Evolutionary conservation across 108 stramenopile species (phyloP), one percentile per base, ranked within the genome.

Genomic region (Halocafeteria seosinensis): DNA sequence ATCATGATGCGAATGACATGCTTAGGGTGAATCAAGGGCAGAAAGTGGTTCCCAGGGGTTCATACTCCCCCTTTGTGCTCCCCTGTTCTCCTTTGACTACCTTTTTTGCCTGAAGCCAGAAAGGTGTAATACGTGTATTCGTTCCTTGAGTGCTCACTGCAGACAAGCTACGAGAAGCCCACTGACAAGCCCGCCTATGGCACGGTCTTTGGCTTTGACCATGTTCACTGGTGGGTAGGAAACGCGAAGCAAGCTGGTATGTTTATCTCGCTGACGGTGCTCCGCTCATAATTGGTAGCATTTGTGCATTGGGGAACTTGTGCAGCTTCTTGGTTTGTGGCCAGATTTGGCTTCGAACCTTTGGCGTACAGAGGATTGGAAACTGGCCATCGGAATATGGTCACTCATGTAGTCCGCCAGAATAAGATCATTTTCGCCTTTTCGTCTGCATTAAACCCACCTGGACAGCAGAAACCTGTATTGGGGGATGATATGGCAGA

Each of bases 161-260:
- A n/a, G n/a, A n/a, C n/a, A n/a, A n/a, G n/a, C n/a, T n/a, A n/a
- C n/a, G n/a, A n/a, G n/a, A n/a, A n/a, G n/a, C 42, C 42, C 42
- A n/a, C 42, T 47, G 25, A 23, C 25, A 33, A 59, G 57, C 57
- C 57, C 21, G 17, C 6, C 27, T 59, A 27, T 28, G 57, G 57
- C 27, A n/a, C 27, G 34, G 21, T 59, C 27, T n/a, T 12, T 28
- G 57, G 57, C 21, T 59, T 59, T 35, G 57, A 59, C 57, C 57
- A 59, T 35, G 28, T 59, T 11, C 57, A 59, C 57, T 59, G 57
- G 57, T 59, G 57, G 57, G 57, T 59, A 17, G 57, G 57, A 13
- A 59, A 59, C 57, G 57, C 57, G 34, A 59, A 59, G 57, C 13
- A 35, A 35, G 23, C n/a, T 17, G 57, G 57, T 59, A 35, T 6